Evolutionary conservation across 2,329 filamentous ascomycete genomes (phyloP), one percentile per base, ranked within the genome.

Genomic region (Trichoderma polysporum): DNA sequence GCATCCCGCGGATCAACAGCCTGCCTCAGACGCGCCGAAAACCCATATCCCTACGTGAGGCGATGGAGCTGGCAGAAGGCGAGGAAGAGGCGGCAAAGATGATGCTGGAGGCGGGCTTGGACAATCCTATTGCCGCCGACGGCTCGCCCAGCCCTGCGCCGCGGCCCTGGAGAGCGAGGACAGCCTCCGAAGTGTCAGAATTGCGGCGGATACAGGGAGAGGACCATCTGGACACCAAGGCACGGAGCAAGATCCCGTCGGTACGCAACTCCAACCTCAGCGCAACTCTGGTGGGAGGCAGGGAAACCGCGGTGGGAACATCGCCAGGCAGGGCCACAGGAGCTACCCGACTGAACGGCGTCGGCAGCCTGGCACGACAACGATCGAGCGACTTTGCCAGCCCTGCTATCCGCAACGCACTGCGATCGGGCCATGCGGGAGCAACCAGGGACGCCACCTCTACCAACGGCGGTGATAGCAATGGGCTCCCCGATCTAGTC

Each of bases 71-170:
- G 47, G 79, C 76, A 4, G 74, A 72, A 39, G 71, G 71, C 37
- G 78, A 78, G 60, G 73, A 71, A 39, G 73, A 73, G 29, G 67
- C 62, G 2, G 67, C 6, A 70, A 71, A 35, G 71, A 68, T 56
- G 69, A 71, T 12, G 70, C 70, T 41, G 22, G 73, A 74, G 45
- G 69, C 72, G n/a, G 74, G 70, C 31, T 69, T 73, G 17, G 65
- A 68, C n/a, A 70, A 69, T n/a, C 65, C 66, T 70, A 49, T 47
- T n/a, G 74, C 31, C 68, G 71, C 73, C n/a, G 80, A 81, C 68
- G 83, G 79, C 19, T 85, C 83, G 2, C 84, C 84, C 1, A 86
- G 84, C 64, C 84, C 84, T 0, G 84, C 84, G 1, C 84, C 84
- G 1, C 76, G 84, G 35, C 72, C 77, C 8, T 82, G 81, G 79